Conservation (phyloP, 164 flowering plant species). For the Cinnamomum chago region DNA sequence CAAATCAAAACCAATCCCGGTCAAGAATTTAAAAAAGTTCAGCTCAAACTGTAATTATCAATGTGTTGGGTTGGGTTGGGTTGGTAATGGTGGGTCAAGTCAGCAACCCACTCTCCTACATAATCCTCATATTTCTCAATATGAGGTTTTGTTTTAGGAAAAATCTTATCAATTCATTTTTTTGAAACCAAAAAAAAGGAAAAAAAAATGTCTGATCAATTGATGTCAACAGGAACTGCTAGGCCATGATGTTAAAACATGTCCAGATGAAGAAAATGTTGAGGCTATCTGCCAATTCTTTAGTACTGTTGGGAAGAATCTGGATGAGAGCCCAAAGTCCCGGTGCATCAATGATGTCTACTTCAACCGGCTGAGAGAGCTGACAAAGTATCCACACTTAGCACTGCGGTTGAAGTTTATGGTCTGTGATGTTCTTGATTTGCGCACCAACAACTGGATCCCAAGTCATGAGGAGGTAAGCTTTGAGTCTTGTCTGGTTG, state of each 20-base stretch:
- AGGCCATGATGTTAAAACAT: constrained; percentile 57
- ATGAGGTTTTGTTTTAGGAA: too few species aligned
- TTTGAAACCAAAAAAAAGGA: not conserved
- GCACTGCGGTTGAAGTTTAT: constrained; percentile 74
- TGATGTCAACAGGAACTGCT: constrained; percentile 61
- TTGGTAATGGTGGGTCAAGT: too few species aligned
- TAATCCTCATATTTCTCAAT: too few species aligned
- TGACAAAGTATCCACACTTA: constrained; percentile 58
- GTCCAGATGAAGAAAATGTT: constrained; percentile 95
- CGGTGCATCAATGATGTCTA: constrained; percentile 69
- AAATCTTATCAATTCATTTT: not conserved
- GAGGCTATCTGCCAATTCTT: constrained; percentile 98
- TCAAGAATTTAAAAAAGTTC: too few species aligned
- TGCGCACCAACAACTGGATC: constrained; percentile 80
- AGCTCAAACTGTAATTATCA: too few species aligned
- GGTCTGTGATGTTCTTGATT: constrained; percentile 80
- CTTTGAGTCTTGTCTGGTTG: not conserved
- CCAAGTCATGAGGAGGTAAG: constrained; percentile 91
- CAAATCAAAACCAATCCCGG: too few species aligned
- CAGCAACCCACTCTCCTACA: too few species aligned
- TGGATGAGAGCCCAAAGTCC: constrained; percentile 73
- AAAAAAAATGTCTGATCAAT: not conserved
- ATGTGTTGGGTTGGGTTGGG: too few species aligned
- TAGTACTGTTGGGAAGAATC: constrained; percentile 92
- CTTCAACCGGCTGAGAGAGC: constrained; percentile 65